Base-by-base conservation (phyloP, 345 rosid genomes). In the Hibiscus tridactylites region DNA sequence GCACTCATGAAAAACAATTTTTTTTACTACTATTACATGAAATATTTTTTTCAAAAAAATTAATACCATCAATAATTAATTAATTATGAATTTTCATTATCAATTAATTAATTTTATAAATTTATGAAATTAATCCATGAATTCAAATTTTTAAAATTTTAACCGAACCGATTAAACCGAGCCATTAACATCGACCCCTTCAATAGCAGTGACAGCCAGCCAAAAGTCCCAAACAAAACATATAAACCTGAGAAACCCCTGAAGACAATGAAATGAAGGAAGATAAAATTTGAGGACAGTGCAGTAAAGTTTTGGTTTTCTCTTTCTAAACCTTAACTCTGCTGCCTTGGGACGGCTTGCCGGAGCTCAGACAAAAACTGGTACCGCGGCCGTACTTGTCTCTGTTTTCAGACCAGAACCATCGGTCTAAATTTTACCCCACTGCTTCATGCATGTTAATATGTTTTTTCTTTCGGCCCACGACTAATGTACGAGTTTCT, bases 301-400 rank as follows among this genome's bases (percentile, higher is more conserved):
- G n/a, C 53, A 15, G 16, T 13, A 50, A 13, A 13, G 46, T 42
- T 8, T 50, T 15, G 16, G 17, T 50, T 50, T 50, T 50, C 5
- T 50, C 5, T 50, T 50, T 50, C n/a, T 50, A 13, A 50, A 47
- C 16, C 52, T 47, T 12, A 13, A 3, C 16, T 47, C 10, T 9
- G 52, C 16, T 47, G 50, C 1, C 42, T 84, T 72, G 81, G 77
- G 81, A 65, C 74, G 46, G 46, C 46, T 1, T 1, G 64, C 81
- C 78, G 84, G 82, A 62, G 68, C 76, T 83, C 84, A 80, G 73
- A 79, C 56, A 19, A 53, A 44, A 54, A 66, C 50, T 57, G 57
- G 57, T 50, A 16, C 54, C 72, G 72, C 72, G 67, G 77, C 81
- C 78, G 81, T 77, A 72, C 42, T 31, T 74, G 56, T 47, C 72